phyloP scores from a whole-genome alignment of 108 stramenopile genomes.

The Mediolabrus comicus region DNA sequence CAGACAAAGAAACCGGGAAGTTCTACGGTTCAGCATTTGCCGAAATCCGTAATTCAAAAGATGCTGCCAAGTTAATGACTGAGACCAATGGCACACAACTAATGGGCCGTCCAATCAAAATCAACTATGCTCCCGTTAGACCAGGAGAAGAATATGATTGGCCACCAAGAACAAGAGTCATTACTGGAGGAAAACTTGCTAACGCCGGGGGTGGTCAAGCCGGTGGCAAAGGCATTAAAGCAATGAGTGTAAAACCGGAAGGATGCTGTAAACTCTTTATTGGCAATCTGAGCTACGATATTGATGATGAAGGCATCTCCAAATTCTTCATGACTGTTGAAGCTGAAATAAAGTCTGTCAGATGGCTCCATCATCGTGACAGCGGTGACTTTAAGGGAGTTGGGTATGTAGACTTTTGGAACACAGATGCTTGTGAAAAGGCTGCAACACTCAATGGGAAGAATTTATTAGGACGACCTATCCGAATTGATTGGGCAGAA shows the following conservation, averaged over 20 bases:
- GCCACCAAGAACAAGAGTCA: constrained; percentile 68
- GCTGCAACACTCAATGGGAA: constrained; percentile 89
- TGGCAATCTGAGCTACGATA: constrained; percentile 93
- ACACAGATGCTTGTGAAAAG: constrained; percentile 86
- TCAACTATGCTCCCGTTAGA: constrained; percentile 87
- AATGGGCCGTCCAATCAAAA: constrained; percentile 91
- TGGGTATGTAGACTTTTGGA: constrained; percentile 92
- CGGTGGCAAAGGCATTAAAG: constrained; percentile 74
- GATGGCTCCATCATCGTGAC: constrained; percentile 93
- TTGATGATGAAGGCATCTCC: constrained; percentile 90
- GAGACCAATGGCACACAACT: constrained; percentile 70
- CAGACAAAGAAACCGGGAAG: constrained; percentile 79
- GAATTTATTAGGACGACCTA: constrained; percentile 83
- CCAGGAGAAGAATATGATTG: constrained; percentile 73
- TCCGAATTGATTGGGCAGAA: constrained; percentile 91
- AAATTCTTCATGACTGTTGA: constrained; percentile 90
- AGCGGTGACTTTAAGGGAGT: constrained; percentile 94
- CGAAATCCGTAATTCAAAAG: constrained; percentile 65
- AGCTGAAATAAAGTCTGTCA: constrained; percentile 87
- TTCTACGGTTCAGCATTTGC: constrained; percentile 87
- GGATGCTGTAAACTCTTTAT: constrained; percentile 87
- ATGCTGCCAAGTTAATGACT: constrained; percentile 70
- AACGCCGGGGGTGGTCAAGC: constrained; percentile 69
- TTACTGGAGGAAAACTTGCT: constrained; percentile 54
- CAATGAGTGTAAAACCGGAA: constrained; percentile 87